These are phyloP conservation scores for Sextonia rubra DNA, from an alignment of 164 flowering plant species.

Conservation along the genomic window DNA sequence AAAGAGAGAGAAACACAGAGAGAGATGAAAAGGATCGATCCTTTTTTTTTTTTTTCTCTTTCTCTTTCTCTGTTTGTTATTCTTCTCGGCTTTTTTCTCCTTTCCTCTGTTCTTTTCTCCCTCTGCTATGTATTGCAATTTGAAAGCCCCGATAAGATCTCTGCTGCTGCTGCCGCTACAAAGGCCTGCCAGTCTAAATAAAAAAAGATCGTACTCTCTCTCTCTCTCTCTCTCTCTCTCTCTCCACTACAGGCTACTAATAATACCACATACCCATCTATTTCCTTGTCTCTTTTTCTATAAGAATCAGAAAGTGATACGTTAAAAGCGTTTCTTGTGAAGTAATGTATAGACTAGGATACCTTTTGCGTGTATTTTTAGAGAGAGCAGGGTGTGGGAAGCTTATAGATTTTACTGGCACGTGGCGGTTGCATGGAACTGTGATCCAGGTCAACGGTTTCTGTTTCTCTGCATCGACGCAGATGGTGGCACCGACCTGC, in stretches of 20 bases:
- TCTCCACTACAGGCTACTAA: not conserved
- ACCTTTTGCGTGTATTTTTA: not conserved
- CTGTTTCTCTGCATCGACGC: not conserved
- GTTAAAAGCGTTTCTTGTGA: not conserved
- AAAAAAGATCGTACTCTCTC: constrained; percentile 1
- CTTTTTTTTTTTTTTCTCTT: constrained; percentile 4
- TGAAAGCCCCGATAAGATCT: constrained; percentile 14
- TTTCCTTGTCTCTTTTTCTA: too few relatives aligned
- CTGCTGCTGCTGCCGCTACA: constrained; percentile 1
- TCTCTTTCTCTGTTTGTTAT: not conserved
- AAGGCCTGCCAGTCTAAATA: constrained; percentile 2
- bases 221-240: constrained; percentile 7
- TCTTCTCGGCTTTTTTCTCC: not conserved
- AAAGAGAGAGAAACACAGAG: constrained; percentile 11
- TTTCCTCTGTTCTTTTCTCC: not conserved
- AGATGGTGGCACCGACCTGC: constrained; percentile 16
- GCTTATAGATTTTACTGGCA: not conserved
- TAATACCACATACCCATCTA: not conserved
- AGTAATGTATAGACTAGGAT: not conserved
- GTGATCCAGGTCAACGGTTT: constrained; percentile 10
- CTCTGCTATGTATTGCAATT: not conserved
- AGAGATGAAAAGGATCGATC: constrained; percentile 11
- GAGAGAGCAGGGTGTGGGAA: not conserved
- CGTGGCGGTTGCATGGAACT: not conserved
- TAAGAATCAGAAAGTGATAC: not conserved